Evolutionary conservation across 257 asterid species (phyloP), one percentile per base, ranked within the genome.

Genomic region (Fraxinus cuspidata): DNA sequence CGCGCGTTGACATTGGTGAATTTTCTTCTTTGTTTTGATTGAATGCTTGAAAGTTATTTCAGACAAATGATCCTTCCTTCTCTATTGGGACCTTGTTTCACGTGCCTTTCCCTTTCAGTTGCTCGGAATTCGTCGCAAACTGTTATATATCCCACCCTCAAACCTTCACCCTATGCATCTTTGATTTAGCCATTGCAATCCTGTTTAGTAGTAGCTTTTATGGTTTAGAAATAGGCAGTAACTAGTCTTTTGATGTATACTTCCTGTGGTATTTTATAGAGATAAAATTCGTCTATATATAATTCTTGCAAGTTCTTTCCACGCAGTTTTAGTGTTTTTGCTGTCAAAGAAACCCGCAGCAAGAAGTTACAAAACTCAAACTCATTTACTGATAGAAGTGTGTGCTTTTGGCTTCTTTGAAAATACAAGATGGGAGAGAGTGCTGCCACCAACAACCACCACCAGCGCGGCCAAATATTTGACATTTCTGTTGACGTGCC

Each of bases 371-470:
- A 44, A 31, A n/a, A 18, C 1, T 32, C 18, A 21, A 60, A 2
- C 4, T 58, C 31, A 31, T 51, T 38, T 11, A 9, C 70, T 71
- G 7, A 35, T 21, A n/a, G 35, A 76, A 32, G 29, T 56, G 15
- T 73, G 38, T 32, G 51, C 32, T 58, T 29, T 64, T 42, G 32
- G 66, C n/a, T 81, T 72, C 35, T 3, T 13, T 42, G 27, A 15
- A 71, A 74, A 38, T 72, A 34, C 67, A 86, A 85, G 87, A 88
- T 86, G 92, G 90, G 88, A 47, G 88, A 86, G 80, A 74, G 86
- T 83, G 72, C 88, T 86, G 88, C 87, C 88, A 84, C 92, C 92
- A 86, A 79, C 67, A 64, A 85, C 86, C 82, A 87, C 89, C 83
- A 86, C 80, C 66, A 77, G 53, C 72, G 28, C 75, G 76, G 78